Base-by-base conservation (phyloP, 2,329 filamentous ascomycete genomes). In the Cytospora piceicola region DNA sequence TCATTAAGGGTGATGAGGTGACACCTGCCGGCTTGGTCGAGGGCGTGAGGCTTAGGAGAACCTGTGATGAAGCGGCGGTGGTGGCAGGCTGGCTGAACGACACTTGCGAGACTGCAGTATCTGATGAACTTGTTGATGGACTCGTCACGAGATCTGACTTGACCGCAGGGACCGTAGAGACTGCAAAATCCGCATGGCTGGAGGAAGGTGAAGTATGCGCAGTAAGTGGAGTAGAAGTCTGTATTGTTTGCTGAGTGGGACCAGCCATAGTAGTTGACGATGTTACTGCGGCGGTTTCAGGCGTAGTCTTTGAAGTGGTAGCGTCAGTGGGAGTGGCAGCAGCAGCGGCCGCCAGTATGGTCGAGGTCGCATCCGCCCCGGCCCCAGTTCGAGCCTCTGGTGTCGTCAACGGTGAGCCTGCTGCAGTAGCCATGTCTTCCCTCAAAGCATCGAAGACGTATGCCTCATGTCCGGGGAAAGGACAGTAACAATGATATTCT, bases 141-240 rank as follows among this genome's bases (percentile, higher is more conserved):
- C 32, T 51, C 29, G 64, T 46, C 55, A 20, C 20, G 32, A 29
- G 24, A 42, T 55, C 30, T 17, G 39, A 32, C 39, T 36, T 39
- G 51, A n/a, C 51, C 15, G 14, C 54, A 52, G 34, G 51, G 60
- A 34, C 32, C 11, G 32, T 34, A 34, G 32, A 32, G 30, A 32
- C 51, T n/a, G 20, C 53, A 52, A 27, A n/a, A n/a, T n/a, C n/a
- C n/a, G n/a, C n/a, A n/a, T n/a, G 51, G 60, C 64, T 56, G 17
- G 49, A 42, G 8, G n/a, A 27, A 39, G 49, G 15, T 30, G 54
- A 49, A 29, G 32, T 63, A 20, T 54, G 9, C n/a, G 63, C 24
- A 15, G 46, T 4, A 30, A 30, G 54, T 58, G 64, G 54, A 54
- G 54, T 42, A 39, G 32, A 17, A 39, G 22, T 34, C 14, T 49